Evolutionary conservation across 441 rosid genomes (phyloP), one percentile per base, ranked within the genome.

Genomic region (Bocquillonia castaneifolia): DNA sequence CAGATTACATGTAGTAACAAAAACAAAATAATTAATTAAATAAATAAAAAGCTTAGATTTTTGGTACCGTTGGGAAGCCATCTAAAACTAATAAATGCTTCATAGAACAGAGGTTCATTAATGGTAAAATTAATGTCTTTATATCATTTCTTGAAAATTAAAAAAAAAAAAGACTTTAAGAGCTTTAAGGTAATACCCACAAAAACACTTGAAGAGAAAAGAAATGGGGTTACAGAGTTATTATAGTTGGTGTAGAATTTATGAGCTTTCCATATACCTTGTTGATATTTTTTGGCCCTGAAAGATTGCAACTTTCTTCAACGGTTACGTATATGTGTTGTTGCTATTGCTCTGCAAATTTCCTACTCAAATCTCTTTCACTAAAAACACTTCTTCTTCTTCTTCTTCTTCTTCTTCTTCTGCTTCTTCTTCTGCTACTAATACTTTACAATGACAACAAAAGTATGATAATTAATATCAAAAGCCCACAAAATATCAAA

Each of bases 21-120:
- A n/a, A n/a, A n/a, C n/a, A n/a, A n/a, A n/a, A n/a, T n/a, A n/a
- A n/a, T n/a, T n/a, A n/a, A n/a, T n/a, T n/a, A 29, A 34, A 6
- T 5, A 18, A 64, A 62, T 22, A 34, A 48, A 57, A 64, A 64
- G 65, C 65, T 9, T 15, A 51, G 61, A 44, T 18, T 29, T 76
- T 57, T 60, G 58, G 66, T 51, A 62, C 69, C 72, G 89, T 72
- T 83, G 89, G 85, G 57, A 37, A 28, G 83, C 76, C 77, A 83
- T 71, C 81, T 53, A 45, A 74, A 63, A 56, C 67, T 76, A 77
- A 73, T 83, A 70, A 85, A 81, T 81, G 83, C 75, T 69, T 61
- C 75, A 66, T 20, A 68, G 67, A 70, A 74, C 74, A 26, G 58
- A 71, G 67, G 67, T 72, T 70, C 73, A 78, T 69, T 74, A 17